Conservation (phyloP, 1,284 basidiomycete species). For the Sphagnurus paluster region DNA sequence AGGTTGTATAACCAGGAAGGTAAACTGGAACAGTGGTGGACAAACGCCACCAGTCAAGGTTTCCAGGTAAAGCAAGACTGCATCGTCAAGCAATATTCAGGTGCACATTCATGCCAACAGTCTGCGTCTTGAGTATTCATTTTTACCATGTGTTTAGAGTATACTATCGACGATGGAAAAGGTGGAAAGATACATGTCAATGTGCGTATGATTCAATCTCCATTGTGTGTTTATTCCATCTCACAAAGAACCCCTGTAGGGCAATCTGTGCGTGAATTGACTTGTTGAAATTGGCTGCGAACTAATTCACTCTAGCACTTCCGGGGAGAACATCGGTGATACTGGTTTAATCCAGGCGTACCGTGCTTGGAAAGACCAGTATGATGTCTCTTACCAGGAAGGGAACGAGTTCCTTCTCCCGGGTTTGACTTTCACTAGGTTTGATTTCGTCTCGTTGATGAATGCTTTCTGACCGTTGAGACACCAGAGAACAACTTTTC, state of each 20-base stretch:
- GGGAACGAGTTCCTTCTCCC: constrained; percentile 76
- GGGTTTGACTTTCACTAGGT: constrained; percentile 80
- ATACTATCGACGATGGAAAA: constrained; percentile 82
- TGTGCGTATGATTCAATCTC: constrained; percentile 61
- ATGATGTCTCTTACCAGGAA: constrained; percentile 48
- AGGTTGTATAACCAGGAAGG: constrained; percentile 78
- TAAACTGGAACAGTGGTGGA: constrained; percentile 89
- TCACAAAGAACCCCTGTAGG: constrained; percentile 40
- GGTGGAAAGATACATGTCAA: constrained; percentile 86
- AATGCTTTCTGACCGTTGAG: neutral
- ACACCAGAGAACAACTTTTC: constrained; percentile 80
- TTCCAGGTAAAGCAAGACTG: constrained; percentile 88
- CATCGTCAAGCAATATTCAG: constrained; percentile 86
- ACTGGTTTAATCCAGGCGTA: constrained; percentile 83
- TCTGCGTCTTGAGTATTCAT: neutral
- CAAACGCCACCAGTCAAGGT: constrained; percentile 77
- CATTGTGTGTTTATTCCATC: neutral
- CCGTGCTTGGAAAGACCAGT: constrained; percentile 84
- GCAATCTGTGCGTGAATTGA: constrained; percentile 60
- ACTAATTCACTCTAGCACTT: constrained; percentile 50
- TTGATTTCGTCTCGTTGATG: constrained; percentile 12
- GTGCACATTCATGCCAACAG: constrained; percentile 43
- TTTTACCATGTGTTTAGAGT: constrained; percentile 44
- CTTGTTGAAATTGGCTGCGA: neutral
- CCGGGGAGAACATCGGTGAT: constrained; percentile 90